Base-by-base conservation (phyloP, 2,329 filamentous ascomycete species). In the Trichophyton rubrum region DNA sequence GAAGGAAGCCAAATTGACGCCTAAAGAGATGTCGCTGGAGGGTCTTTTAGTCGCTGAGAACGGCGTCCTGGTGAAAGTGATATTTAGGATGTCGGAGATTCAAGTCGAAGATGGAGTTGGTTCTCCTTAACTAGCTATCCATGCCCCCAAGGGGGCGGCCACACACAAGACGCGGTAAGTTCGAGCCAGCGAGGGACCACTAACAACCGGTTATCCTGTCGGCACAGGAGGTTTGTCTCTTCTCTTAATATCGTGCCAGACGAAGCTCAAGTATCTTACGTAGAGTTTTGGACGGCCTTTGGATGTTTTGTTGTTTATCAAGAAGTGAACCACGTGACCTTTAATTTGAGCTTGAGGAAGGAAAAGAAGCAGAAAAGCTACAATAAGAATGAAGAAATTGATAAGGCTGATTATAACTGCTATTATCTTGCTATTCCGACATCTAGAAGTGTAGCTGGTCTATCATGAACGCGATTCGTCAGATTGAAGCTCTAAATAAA, bases 401-500 rank as follows among this genome's bases (percentile, higher is more conserved):
- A 17, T 56, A 20, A 13, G 40, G 9, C 27, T 33, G 27, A 15
- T 22, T 11, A 1, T 15, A 20, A 17, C 9, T 47, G 43, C 11
- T 58, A 9, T 58, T 15, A 27, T n/a, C 56, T 41, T 40, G 22
- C 58, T 53, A 24, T 59, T 13, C 22, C 15, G 9, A 22, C 8
- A 1, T 24, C 22, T 55, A 55, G 8, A 22, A 43, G 8, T 45
- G 15, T 15, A 27, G 2, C 22, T 43, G 13, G 17, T 11, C 20
- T 60, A 59, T 47, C 41, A 99, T 99, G 93, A 96, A 99, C 73
- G 87, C 89, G 67, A 93, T 99, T 67, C 88, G 90, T 67, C 86
- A 90, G 62, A 93, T 96, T 63, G 89, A 95, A 73, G 85, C 87
- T 72, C 87, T 99, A 62, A 99, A 99, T 73, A 90, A 93, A 78